These are phyloP conservation scores for Scolecobasidium constrictum DNA, from an alignment of 2,329 filamentous ascomycete genomes.

Conservation along the genomic window DNA sequence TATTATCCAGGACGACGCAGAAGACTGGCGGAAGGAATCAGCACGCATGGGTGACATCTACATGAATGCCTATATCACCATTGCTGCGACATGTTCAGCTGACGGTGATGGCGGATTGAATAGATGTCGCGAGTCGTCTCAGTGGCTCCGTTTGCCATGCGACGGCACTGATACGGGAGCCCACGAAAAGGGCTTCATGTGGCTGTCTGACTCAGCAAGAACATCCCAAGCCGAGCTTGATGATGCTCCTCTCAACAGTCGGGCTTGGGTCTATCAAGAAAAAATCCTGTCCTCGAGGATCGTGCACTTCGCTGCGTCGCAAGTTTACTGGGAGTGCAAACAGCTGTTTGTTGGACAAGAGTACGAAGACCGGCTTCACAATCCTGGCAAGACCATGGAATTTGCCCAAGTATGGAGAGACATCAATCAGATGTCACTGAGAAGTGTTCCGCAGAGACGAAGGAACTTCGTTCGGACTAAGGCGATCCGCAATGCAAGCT, in stretches of 20 bases:
- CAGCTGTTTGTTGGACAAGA: background rate
- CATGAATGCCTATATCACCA: conserved; percentile 3
- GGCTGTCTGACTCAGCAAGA: background rate
- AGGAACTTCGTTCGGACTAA: no score
- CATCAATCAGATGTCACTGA: no score
- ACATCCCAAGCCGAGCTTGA: background rate
- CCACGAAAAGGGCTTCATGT: background rate
- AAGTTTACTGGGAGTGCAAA: conserved; percentile 10
- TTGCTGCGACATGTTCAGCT: conserved; percentile 1
- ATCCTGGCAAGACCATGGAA: no score
- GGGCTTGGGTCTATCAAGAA: conserved; percentile 9
- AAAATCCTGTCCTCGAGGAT: conserved; percentile 2
- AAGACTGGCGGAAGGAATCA: conserved; percentile 4
- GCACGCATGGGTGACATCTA: conserved; percentile 6
- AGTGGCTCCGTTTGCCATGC: background rate
- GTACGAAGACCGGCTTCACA: no score
- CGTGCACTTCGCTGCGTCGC: conserved; percentile 4
- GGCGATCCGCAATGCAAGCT: no score
- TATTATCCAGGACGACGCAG: conserved; percentile 8
- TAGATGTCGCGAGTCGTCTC: background rate
- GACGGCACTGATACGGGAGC: background rate
- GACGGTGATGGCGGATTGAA: background rate
- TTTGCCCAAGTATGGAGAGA: no score
- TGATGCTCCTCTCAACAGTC: background rate
- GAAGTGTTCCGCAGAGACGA: no score